Evolutionary conservation across 2,329 filamentous ascomycete genomes (phyloP), one percentile per base, ranked within the genome.

Genomic region (Daldinia sp.): DNA sequence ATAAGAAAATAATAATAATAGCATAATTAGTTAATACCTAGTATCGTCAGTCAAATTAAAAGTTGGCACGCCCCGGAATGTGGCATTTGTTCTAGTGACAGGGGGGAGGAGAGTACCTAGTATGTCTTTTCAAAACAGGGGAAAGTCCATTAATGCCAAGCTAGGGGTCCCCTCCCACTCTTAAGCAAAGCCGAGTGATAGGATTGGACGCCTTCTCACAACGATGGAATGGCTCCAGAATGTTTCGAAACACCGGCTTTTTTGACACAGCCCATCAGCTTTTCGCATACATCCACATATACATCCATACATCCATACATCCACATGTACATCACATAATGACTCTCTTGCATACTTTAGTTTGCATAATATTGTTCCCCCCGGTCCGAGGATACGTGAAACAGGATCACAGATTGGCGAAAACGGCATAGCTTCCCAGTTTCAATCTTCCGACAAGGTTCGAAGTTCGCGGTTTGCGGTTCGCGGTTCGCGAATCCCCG

Each of bases 191-290:
- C 56, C 54, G 59, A 59, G 53, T 18, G 42, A 60, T 51, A 55
- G 35, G 39, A 58, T 68, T 39, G 35, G 63, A 69, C 69, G 26
- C 64, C 66, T 71, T 71, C 56, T 37, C 59, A 18, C 26, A 35
- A 58, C 63, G 48, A 58, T 68, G 64, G 60, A 73, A 63, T 60
- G 50, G 57, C 50, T 63, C 56, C 60, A 63, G 50, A 67, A 26
- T 68, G 64, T 67, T 70, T 70, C 66, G 72, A 72, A 68, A 66
- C 71, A 59, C 65, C 66, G 65, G 57, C 46, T 55, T 60, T 61
- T 69, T 42, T 42, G 20, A 42, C 41, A 20, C 41, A 42, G 41
- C 41, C 41, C 41, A 18, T 42, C 41, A 42, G 41, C 41, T 18
- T 18, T 42, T 42, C 18, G 41, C 41, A 42, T 42, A 42, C n/a